A percentile compares a stretch with the other conserved stretches of the same genome.
Conservation (phyloP, 176 grass and related monocot species). For the Musa troglodytarum region DNA sequence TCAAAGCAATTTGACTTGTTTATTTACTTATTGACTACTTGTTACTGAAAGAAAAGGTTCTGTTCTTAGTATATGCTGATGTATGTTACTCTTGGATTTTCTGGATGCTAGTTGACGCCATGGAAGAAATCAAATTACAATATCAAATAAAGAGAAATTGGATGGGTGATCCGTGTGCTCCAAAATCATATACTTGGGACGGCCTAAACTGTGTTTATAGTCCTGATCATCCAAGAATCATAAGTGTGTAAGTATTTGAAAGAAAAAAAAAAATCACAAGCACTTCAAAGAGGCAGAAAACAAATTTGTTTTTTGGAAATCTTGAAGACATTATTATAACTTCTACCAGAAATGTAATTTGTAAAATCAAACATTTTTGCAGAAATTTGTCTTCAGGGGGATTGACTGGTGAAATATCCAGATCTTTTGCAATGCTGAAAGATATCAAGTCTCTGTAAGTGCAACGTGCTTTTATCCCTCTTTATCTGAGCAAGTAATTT, state of each 20-base stretch:
- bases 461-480: too few species aligned
- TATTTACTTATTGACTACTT: too few species aligned
- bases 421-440: slow-evolving; percentile 5
- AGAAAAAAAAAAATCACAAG: too few species aligned
- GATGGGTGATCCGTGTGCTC: slow-evolving; percentile 28
- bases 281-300: too few species aligned
- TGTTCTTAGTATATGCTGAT: background rate
- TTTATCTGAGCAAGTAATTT: background rate
- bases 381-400: slow-evolving; percentile 22
- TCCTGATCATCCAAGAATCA: background rate
- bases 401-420: slow-evolving; percentile 14
- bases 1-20: too few species aligned
- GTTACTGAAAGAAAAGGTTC: background rate
- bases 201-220: slow-evolving; percentile 16
- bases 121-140: slow-evolving; percentile 6
- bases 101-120: slow-evolving; percentile 11
- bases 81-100: background rate
- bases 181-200: slow-evolving; percentile 6
- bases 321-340: too few species aligned
- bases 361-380: background rate
- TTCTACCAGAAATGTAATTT: too few species aligned
- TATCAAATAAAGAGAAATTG: slow-evolving; percentile 22
- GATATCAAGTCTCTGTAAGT: slow-evolving; percentile 21
- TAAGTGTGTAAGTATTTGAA: background rate
- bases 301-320: too few species aligned